Evolutionary conservation across 495 filamentous ascomycete genomes (phyloP), one percentile per base, ranked within the genome.

Genomic region (Cenococcum geophilum): DNA sequence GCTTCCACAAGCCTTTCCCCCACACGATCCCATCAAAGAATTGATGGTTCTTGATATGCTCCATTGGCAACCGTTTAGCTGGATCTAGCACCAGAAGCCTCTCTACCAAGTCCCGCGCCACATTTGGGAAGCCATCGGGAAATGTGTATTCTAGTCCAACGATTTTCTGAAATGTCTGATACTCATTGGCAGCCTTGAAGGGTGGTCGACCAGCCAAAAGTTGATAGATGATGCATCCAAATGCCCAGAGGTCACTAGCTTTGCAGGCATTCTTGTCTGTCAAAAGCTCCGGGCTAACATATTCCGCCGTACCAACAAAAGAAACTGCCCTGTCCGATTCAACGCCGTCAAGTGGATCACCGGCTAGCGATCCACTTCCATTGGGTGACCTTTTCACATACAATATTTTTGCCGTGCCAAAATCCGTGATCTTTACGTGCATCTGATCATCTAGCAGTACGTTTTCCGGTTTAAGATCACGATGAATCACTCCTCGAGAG

Each of bases 201-300:
- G 95, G 95, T 14, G 95, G 95, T 50, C 95, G 83, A 16, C 95
- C 95, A 27, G 88, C 88, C 37, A 99, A 76, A 34, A 99, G 80
- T 74, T 99, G 95, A 72, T 96, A 99, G 60, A 99, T 87, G 62
- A 99, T 99, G 74, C 95, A 99, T n/a, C 95, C 95, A 77, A 97
- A 97, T 3, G 95, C 95, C 95, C 95, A 99, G 35, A 99, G 74
- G 72, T 99, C 95, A 69, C 92, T 96, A 21, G 95, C 91, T 76
- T 97, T 99, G 77, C 95, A 96, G 10, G 92, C 93, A 64, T 90
- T 91, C 77, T 97, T 97, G 63, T 96, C 89, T 1, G 87, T 95
- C 62, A 99, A 78, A 34, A 99, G 80, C 68, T 99, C 95, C 0
- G 95, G 95, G 67, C 91, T 96, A 64, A 99, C 95, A 70, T 99